These are phyloP conservation scores for Euryodendron excelsum DNA, from an alignment of 148 eudicot genomes.

Conservation along the genomic window DNA sequence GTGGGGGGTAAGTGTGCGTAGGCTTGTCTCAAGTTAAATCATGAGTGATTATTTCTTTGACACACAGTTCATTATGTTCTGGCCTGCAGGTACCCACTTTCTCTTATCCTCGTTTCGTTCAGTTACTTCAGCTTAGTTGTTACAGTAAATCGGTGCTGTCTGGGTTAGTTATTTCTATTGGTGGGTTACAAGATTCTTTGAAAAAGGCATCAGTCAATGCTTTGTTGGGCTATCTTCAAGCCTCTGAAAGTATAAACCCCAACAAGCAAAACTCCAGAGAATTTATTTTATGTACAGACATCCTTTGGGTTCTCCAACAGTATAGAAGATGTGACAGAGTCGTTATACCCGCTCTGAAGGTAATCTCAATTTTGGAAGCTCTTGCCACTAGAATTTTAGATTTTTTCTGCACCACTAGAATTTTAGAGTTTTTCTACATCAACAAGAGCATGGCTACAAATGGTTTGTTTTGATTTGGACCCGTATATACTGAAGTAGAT, in stretches of 20 bases:
- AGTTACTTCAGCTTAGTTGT: slow-evolving; percentile 66
- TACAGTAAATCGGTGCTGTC: slow-evolving; percentile 72
- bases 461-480: not conserved
- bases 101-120: slow-evolving; percentile 72
- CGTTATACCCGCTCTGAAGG: slow-evolving; percentile 80
- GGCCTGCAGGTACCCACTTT: slow-evolving; percentile 72
- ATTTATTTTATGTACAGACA: slow-evolving; percentile 53
- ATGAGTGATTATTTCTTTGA: slow-evolving; percentile 12
- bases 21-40: not conserved
- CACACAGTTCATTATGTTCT: not conserved
- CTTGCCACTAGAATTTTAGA: not conserved
- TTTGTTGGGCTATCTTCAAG: slow-evolving; percentile 71
- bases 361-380: slow-evolving; percentile 21
- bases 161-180: slow-evolving; percentile 82
- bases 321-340: slow-evolving; percentile 84
- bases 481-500: not conserved
- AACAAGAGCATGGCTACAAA: not conserved
- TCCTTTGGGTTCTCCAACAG: slow-evolving; percentile 82
- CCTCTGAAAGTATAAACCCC: slow-evolving; percentile 25
- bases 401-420: not conserved
- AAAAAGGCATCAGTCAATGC: slow-evolving; percentile 75
- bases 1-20: slow-evolving; percentile 74
- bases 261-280: slow-evolving; percentile 44
- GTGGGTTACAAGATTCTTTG: slow-evolving; percentile 90
- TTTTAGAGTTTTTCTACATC: not conserved